Conservation (phyloP, 2,329 filamentous ascomycete genomes). For the Neofusicoccum parvum region DNA sequence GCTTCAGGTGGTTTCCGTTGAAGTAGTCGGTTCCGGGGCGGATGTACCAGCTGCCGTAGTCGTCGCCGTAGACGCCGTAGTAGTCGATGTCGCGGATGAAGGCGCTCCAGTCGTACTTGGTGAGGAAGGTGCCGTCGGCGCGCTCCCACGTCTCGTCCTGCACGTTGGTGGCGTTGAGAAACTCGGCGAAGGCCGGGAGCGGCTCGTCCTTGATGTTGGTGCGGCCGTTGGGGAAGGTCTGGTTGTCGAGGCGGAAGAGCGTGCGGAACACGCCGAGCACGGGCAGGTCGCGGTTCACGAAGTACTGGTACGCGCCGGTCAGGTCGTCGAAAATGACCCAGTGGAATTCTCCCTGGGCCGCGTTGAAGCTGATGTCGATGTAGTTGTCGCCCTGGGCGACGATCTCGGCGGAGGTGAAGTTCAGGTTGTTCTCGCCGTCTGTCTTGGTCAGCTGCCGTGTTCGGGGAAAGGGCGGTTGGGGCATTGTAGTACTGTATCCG, state of each 20-base stretch:
- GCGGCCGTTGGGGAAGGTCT: conserved; percentile 50
- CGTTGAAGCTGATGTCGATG: conserved; percentile 53
- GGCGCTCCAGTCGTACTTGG: conserved; percentile 54
- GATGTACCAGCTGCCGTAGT: conserved; percentile 56
- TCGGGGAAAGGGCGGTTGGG: too few relatives aligned
- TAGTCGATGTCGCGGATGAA: conserved; percentile 47
- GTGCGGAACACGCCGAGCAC: conserved; percentile 54
- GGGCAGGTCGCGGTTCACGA: conserved; percentile 54
- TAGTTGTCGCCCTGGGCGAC: conserved; percentile 33
- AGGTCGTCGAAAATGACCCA: conserved; percentile 55
- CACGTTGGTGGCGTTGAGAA: conserved; percentile 49
- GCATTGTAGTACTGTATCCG: conserved; percentile 42
- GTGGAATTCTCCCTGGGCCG: conserved; percentile 53
- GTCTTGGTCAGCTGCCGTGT: not conserved
- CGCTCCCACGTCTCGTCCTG: conserved; percentile 58
- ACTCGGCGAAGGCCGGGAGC: conserved; percentile 49
- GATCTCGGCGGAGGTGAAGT: conserved; percentile 52
- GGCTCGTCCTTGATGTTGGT: conserved; percentile 50
- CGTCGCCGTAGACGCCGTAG: conserved; percentile 54
- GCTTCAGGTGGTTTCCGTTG: conserved; percentile 56
- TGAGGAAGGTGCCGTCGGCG: conserved; percentile 52
- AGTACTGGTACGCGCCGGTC: conserved; percentile 57
- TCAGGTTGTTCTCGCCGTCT: conserved; percentile 52
- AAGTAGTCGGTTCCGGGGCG: conserved; percentile 27
- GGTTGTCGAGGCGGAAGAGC: conserved; percentile 53